phyloP scores from a whole-genome alignment of 192 early-diverging fungal genomes.

The Jimgerdemannia flammicorona region DNA sequence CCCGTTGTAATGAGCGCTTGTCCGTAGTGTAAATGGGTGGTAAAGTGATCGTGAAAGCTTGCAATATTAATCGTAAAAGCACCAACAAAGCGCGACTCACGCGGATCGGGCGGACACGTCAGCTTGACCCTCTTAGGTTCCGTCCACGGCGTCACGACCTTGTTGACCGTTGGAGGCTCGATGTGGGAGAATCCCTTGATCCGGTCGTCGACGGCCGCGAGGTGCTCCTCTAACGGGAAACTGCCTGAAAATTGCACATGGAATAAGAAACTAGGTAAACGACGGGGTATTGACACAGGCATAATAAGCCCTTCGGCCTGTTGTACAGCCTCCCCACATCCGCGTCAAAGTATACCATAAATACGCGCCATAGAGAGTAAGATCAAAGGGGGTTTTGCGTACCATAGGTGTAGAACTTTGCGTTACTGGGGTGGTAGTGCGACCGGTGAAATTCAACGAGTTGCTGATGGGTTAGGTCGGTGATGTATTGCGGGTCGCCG shows the following conservation, averaged over 20 bases:
- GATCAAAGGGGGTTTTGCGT: not conserved
- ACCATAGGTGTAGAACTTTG: slow-evolving; percentile 89
- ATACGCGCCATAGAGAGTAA: too few species aligned
- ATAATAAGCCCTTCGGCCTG: too few species aligned
- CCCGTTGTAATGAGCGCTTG: not conserved
- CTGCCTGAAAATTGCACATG: slow-evolving; percentile 34
- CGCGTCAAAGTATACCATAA: too few species aligned
- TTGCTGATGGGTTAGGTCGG: slow-evolving; percentile 81
- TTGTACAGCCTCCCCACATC: too few species aligned
- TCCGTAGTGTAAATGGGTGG: not conserved
- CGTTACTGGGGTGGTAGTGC: slow-evolving; percentile 93
- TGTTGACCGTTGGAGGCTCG: slow-evolving; percentile 40
- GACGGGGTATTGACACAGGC: too few species aligned
- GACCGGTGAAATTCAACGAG: slow-evolving; percentile 78
- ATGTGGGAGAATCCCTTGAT: slow-evolving; percentile 57
- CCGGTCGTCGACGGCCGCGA: slow-evolving; percentile 59
- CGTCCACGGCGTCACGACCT: slow-evolving; percentile 46
- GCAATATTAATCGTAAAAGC: too few species aligned
- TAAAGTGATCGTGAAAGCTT: not conserved
- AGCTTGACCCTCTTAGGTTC: slow-evolving; percentile 41
- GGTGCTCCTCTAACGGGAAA: slow-evolving; percentile 71
- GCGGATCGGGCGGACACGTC: slow-evolving; percentile 66
- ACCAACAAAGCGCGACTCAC: slow-evolving; percentile 29
- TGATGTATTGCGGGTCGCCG: slow-evolving; percentile 86
- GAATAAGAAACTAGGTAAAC: not conserved